Evolutionary conservation across 1,139 yeast species (phyloP).

Genomic region (Schwanniomyces etchellsii): DNA sequence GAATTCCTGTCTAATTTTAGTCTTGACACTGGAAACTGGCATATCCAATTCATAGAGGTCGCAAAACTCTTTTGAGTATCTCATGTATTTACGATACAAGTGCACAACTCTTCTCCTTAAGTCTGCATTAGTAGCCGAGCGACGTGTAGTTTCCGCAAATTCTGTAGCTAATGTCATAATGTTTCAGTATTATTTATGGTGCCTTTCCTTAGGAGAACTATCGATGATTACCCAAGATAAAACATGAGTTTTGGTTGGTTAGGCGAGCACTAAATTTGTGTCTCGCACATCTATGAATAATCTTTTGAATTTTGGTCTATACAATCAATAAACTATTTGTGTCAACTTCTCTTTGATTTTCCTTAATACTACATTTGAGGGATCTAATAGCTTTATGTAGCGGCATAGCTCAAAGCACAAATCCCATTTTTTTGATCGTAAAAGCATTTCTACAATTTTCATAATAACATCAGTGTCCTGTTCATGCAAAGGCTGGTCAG

Average conservation of each 20-base stretch:
- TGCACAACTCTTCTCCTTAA: conserved; percentile 61
- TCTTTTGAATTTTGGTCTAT: no score
- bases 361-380: conserved; percentile 25
- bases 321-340: no score
- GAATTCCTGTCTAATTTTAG: conserved; percentile 84
- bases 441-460: conserved; percentile 30
- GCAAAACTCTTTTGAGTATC: conserved; percentile 58
- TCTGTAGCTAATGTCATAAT: conserved; percentile 68
- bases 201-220: no score
- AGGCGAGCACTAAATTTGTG: conserved; percentile 1
- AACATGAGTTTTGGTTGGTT: conserved; percentile 26
- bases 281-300: not conserved
- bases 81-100: conserved; percentile 67
- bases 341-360: conserved; percentile 6
- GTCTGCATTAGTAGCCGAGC: conserved; percentile 57
- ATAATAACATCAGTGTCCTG: conserved; percentile 30
- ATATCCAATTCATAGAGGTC: conserved; percentile 74
- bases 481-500: conserved; percentile 15
- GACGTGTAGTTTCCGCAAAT: conserved; percentile 77
- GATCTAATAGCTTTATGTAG: conserved; percentile 38
- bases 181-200: conserved; percentile 4
- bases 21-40: conserved; percentile 77
- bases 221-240: no score
- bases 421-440: conserved; percentile 31
- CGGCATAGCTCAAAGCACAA: conserved; percentile 44